phyloP scores from a whole-genome alignment of 257 asterid species.

The Solanum gracilifrons region DNA sequence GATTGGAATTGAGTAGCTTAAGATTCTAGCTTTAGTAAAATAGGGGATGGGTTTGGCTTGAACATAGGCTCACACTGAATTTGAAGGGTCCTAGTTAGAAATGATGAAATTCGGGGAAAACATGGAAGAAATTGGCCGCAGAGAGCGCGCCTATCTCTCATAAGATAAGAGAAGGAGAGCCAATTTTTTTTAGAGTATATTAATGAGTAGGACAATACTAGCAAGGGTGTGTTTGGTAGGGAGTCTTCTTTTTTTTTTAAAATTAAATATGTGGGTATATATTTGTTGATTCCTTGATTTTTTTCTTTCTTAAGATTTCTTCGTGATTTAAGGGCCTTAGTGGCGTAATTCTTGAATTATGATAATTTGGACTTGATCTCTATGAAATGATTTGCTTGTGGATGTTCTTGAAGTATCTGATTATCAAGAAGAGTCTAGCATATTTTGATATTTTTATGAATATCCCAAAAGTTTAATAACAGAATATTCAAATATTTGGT shows the following conservation, averaged over 20 bases:
- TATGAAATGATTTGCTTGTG: not conserved
- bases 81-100: accelerated
- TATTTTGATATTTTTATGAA: not conserved
- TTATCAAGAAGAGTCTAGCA: no score
- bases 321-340: not conserved
- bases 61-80: not conserved
- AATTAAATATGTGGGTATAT: no score
- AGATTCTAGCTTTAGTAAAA: not conserved
- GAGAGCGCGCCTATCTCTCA: not conserved
- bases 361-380: not conserved
- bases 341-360: no score
- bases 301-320: not conserved
- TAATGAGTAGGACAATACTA: not conserved
- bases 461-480: no score
- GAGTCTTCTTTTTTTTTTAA: no score
- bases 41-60: not conserved
- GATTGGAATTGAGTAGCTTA: not conserved
- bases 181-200: not conserved
- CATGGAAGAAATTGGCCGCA: not conserved
- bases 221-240: not conserved
- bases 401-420: no score
- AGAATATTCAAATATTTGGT: no score
- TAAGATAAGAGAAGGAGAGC: not conserved
- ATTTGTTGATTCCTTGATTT: accelerated
- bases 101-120: not conserved